Evolutionary conservation across 306 rosid species (phyloP).

Genomic region (Glycine soja): DNA sequence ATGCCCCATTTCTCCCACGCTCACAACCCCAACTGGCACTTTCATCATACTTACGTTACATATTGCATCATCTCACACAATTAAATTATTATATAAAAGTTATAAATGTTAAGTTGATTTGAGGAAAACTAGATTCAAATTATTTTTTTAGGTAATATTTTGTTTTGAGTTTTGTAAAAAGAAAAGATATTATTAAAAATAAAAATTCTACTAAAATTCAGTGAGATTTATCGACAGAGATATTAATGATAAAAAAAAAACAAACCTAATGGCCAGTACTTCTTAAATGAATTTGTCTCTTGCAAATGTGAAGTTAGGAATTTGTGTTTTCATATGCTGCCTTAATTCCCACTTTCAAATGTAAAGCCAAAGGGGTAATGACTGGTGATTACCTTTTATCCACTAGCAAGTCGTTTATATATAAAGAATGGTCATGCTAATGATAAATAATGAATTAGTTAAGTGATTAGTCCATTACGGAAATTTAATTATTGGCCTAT

Average conservation of each 20-base stretch:
- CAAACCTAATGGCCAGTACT: not conserved
- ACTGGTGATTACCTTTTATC: conserved; percentile 39
- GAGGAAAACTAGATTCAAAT: no score
- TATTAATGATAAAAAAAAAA: no score
- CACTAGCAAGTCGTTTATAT: conserved; percentile 31
- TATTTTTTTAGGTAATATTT: no score
- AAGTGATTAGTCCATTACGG: conserved; percentile 36
- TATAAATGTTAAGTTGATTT: no score
- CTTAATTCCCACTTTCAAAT: conserved; percentile 41
- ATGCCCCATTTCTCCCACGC: conserved; percentile 44
- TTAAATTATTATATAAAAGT: no score
- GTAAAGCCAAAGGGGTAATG: conserved; percentile 48
- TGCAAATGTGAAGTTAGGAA: conserved; percentile 13
- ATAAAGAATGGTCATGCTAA: not conserved
- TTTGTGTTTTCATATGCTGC: not conserved
- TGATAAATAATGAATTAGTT: conserved; percentile 25
- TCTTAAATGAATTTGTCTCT: conserved; percentile 3
- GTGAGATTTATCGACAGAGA: no score
- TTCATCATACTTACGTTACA: conserved; percentile 50
- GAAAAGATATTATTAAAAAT: no score
- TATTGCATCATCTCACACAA: conserved; percentile 48
- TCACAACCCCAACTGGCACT: conserved; percentile 26
- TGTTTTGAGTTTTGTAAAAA: no score
- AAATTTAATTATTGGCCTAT: conserved; percentile 26
- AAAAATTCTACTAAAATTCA: no score